phyloP scores from a whole-genome alignment of 805 yeast species.

The Lipomyces sp. region DNA sequence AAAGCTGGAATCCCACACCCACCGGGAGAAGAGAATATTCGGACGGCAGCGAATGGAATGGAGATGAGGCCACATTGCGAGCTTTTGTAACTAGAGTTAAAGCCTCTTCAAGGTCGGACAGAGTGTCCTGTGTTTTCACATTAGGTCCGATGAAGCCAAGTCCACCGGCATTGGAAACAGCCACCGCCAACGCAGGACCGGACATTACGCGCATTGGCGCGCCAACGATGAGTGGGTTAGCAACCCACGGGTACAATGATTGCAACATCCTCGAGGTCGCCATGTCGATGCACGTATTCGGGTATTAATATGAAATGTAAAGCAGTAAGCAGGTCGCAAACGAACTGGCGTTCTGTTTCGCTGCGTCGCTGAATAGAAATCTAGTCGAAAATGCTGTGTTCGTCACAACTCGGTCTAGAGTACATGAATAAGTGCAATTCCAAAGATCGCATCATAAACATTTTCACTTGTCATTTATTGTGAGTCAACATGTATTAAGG shows the following conservation, averaged over 20 bases:
- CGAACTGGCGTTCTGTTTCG: too few relatives aligned
- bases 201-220: conserved; percentile 6
- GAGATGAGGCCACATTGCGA: not conserved
- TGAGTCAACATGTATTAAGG: too few relatives aligned
- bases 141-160: conserved; percentile 7
- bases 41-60: not conserved
- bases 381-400: too few relatives aligned
- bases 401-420: too few relatives aligned
- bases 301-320: too few relatives aligned
- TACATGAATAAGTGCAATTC: too few relatives aligned
- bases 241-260: not conserved
- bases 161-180: conserved; percentile 24
- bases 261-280: too few relatives aligned
- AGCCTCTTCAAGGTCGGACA: not conserved
- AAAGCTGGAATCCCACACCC: not conserved
- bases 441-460: too few relatives aligned
- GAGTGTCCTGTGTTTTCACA: not conserved
- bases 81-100: not conserved
- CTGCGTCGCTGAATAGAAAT: too few relatives aligned
- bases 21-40: not conserved
- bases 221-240: not conserved
- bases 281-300: too few relatives aligned
- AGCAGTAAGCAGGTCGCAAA: too few relatives aligned
- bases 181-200: conserved; percentile 16
- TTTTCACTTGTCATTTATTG: too few relatives aligned